These are phyloP conservation scores for Aspergillus quadricinctus DNA, from an alignment of 2,329 filamentous ascomycete species.

Conservation along the genomic window DNA sequence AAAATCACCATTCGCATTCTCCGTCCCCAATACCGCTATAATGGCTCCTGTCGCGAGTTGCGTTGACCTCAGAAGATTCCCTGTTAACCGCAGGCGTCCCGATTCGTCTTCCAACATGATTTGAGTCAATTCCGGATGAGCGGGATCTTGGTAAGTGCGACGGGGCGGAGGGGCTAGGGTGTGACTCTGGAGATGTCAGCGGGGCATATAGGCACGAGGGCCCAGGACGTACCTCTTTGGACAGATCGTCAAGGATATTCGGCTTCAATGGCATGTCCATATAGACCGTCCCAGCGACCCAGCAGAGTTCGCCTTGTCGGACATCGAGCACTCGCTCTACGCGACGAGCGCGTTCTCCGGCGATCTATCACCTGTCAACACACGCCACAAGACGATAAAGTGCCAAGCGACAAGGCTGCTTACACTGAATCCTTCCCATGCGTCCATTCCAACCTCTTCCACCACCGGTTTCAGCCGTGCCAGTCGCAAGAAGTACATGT, in stretches of 20 bases:
- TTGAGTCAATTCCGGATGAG: conserved; percentile 46
- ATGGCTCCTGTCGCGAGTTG: conserved; percentile 89
- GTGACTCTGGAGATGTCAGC: conserved; percentile 61
- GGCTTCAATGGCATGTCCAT: conserved; percentile 97
- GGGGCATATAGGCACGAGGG: not conserved
- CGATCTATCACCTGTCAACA: conserved; percentile 50
- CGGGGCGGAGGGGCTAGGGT: conserved; percentile 74
- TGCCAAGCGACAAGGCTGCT: conserved; percentile 1
- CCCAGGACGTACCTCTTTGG: conserved; percentile 70
- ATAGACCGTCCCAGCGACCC: conserved; percentile 90
- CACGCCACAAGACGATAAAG: too few species aligned
- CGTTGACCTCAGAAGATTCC: conserved; percentile 61
- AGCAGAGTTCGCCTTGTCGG: conserved; percentile 89
- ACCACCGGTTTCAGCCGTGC: conserved; percentile 81
- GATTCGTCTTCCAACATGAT: conserved; percentile 95
- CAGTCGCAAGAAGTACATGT: conserved; percentile 94
- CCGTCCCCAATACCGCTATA: conserved; percentile 88
- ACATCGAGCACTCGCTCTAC: conserved; percentile 93
- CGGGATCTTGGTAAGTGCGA: conserved; percentile 66
- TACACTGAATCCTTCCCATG: conserved; percentile 71
- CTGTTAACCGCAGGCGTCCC: conserved; percentile 75
- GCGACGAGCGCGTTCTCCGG: conserved; percentile 66
- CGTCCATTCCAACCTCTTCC: conserved; percentile 65
- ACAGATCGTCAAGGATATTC: conserved; percentile 90
- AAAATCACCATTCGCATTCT: conserved; percentile 87